phyloP scores from a whole-genome alignment of 495 filamentous ascomycete species.

The Venustampulla echinocandica region DNA sequence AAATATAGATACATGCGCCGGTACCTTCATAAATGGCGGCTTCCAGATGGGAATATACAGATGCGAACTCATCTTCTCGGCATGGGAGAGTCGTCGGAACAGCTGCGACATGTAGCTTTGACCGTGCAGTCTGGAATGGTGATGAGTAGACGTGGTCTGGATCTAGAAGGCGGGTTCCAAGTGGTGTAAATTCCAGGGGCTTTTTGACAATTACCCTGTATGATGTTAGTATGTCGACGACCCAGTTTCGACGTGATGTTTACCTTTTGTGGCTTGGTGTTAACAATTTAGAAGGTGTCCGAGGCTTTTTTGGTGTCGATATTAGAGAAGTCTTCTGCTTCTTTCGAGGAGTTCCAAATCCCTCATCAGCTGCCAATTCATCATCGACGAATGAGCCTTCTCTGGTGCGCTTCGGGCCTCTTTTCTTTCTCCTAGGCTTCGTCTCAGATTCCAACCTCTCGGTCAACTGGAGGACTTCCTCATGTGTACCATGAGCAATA shows the following conservation, averaged over 20 bases:
- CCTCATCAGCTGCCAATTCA: conserved; percentile 42
- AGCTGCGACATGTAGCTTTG: conserved; percentile 82
- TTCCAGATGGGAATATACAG: conserved; percentile 88
- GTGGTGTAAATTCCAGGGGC: conserved; percentile 86
- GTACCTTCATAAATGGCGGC: conserved; percentile 89
- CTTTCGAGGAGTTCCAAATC: conserved; percentile 31
- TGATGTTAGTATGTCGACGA: conserved; percentile 5
- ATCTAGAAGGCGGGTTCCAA: conserved; percentile 79
- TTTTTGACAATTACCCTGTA: conserved; percentile 73
- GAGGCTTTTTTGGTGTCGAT: conserved; percentile 51
- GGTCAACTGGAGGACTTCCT: conserved; percentile 54
- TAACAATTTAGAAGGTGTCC: conserved; percentile 45
- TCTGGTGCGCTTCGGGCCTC: conserved; percentile 25
- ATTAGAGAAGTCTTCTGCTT: conserved; percentile 37
- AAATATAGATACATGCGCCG: conserved; percentile 96
- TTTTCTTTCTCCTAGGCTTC: conserved; percentile 55
- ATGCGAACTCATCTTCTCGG: conserved; percentile 81
- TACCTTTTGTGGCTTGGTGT: conserved; percentile 69
- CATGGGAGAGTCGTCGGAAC: conserved; percentile 86
- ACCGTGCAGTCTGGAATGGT: conserved; percentile 86
- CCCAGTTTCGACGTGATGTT: background rate
- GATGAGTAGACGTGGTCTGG: conserved; percentile 69
- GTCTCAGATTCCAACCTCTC: conserved; percentile 60
- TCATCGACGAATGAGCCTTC: conserved; percentile 34
- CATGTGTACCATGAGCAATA: conserved; percentile 53